phyloP scores from a whole-genome alignment of 257 asterid species.

The Solanum chiquidenum region DNA sequence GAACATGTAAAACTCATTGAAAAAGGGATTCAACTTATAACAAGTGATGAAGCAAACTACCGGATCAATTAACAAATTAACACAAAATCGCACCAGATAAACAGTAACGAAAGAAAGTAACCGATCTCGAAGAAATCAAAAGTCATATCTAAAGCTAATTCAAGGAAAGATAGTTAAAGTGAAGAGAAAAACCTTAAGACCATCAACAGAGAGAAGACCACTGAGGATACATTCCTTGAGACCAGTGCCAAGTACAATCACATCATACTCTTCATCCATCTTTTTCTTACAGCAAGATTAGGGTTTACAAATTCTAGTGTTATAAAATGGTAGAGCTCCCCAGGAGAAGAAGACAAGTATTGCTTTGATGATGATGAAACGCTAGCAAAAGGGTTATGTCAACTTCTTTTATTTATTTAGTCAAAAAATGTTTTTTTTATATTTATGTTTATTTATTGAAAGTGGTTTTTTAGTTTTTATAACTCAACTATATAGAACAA shows the following conservation, averaged over 20 bases:
- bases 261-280: conserved; percentile 92
- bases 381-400: neutral
- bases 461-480: neutral
- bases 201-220: conserved; percentile 88
- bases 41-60: neutral
- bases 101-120: neutral
- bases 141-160: neutral
- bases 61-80: neutral
- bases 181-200: conserved; percentile 37
- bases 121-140: neutral
- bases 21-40: neutral
- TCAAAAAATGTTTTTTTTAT: neutral
- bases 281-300: neutral
- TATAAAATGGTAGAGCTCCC: neutral
- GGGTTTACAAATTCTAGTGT: neutral
- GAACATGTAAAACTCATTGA: neutral
- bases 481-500: neutral
- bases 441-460: neutral
- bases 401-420: neutral
- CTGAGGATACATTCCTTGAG: conserved; percentile 89
- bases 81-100: neutral
- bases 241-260: conserved; percentile 86
- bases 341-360: neutral
- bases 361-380: neutral
- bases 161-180: too few species aligned